Conservation (phyloP, 2,329 filamentous ascomycete genomes). For the Diplodia corticola region DNA sequence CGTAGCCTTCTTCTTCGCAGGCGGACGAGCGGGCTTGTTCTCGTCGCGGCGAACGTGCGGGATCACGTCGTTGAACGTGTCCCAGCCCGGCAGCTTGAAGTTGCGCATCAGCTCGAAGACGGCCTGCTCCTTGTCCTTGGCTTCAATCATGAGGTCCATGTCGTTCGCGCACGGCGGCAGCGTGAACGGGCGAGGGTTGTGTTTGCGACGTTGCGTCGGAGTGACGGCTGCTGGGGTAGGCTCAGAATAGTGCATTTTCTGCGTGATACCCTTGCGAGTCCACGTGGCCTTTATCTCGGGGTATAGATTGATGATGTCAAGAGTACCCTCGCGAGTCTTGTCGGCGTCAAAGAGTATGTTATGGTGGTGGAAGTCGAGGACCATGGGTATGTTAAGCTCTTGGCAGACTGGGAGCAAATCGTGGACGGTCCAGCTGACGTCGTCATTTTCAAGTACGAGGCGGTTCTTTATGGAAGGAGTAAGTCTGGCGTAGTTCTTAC, state of each 20-base stretch:
- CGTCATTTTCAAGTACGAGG: conserved; percentile 90
- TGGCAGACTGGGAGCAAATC: conserved; percentile 88
- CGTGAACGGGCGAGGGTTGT: conserved; percentile 74
- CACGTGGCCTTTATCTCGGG: conserved; percentile 81
- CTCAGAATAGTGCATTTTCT: conserved; percentile 98
- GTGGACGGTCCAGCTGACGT: conserved; percentile 89
- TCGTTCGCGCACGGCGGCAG: conserved; percentile 78
- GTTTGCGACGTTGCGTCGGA: conserved; percentile 75
- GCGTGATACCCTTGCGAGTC: conserved; percentile 78
- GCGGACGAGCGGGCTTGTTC: conserved; percentile 52
- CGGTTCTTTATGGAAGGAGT: conserved; percentile 72
- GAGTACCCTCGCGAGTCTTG: conserved; percentile 77
- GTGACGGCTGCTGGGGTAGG: conserved; percentile 75
- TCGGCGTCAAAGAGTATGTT: conserved; percentile 83
- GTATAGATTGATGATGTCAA: conserved; percentile 74
- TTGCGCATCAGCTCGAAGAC: conserved; percentile 91
- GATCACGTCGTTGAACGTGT: conserved; percentile 73
- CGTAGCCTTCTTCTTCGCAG: conserved; percentile 40
- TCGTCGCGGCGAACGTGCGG: conserved; percentile 78
- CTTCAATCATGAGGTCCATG: conserved; percentile 99
- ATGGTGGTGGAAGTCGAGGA: conserved; percentile 93
- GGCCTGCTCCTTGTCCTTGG: conserved; percentile 96
- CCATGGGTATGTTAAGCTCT: conserved; percentile 88
- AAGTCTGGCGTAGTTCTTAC: conserved; percentile 68
- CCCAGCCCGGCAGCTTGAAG: conserved; percentile 78